These are phyloP conservation scores for Otatea glauca DNA, from an alignment of 176 grass and related monocot genomes.

Conservation along the genomic window DNA sequence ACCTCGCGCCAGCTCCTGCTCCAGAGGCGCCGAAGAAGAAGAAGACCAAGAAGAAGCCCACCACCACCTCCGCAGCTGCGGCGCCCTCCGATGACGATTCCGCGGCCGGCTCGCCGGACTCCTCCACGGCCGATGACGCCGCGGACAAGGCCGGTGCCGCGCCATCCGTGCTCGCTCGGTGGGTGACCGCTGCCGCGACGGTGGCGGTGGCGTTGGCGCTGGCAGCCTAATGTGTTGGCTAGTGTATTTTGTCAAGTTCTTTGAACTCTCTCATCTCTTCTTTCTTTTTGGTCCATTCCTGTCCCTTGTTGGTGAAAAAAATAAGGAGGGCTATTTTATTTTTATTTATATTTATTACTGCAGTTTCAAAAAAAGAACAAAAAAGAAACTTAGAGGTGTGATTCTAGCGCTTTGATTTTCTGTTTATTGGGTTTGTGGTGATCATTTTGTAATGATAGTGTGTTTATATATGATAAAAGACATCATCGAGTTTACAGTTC, in stretches of 20 bases:
- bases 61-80: constrained; percentile 1
- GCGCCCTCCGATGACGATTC: constrained; percentile 38
- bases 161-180: constrained; percentile 15
- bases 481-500: constrained; percentile 20
- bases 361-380: neutral
- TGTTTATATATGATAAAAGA: constrained; percentile 37
- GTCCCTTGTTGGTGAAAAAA: constrained; percentile 43
- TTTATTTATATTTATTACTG: constrained; percentile 36
- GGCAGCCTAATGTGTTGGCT: constrained; percentile 34
- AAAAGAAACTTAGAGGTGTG: constrained; percentile 5
- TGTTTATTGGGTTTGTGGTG: constrained; percentile 39
- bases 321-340: constrained; percentile 56
- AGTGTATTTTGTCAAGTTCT: constrained; percentile 11
- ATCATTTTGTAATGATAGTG: constrained; percentile 61
- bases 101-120: constrained; percentile 43
- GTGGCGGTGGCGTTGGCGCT: constrained; percentile 35
- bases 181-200: neutral
- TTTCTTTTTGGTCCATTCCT: constrained; percentile 43
- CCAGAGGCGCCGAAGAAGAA: constrained; percentile 54
- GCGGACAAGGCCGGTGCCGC: constrained; percentile 48
- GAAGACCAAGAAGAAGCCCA: constrained; percentile 56
- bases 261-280: neutral
- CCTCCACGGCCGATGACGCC: constrained; percentile 21
- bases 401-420: constrained; percentile 19
- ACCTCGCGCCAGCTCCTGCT: constrained; percentile 48